Evolutionary conservation across 108 stramenopile species (phyloP), one percentile per base, ranked within the genome.

Genomic region (Skeletonema menzelii): DNA sequence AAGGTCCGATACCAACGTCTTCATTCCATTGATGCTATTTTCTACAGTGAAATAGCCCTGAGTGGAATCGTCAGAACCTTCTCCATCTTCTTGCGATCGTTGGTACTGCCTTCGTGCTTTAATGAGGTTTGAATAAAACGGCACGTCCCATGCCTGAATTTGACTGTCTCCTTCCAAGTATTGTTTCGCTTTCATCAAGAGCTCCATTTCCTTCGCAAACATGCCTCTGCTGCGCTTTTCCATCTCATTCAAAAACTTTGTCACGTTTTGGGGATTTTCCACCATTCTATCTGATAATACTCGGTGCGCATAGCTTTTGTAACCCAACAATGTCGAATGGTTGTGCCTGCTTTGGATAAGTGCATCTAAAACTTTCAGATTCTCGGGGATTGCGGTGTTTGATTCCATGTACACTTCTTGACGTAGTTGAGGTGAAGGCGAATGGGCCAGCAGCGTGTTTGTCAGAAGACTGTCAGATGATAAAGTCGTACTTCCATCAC

Each of bases 61-160:
- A 34, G 82, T 59, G 10, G 37, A 27, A 30, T 35, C 66, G 32
- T 24, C 56, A 46, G 31, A 65, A 79, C 82, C 86, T 44, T 79
- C 69, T n/a, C 86, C 85, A 19, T 63, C 63, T 34, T 75, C 67
- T 38, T 69, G 32, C 63, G 72, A 73, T 53, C 79, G 37, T 40
- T 28, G 35, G 53, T 59, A 34, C 56, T 77, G 76, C 27, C 76
- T 58, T 53, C 86, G 89, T 5, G 87, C 78, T 69, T 92, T 88
- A 31, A 94, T 14, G 6, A 87, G 32, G 19, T 71, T 75, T 27
- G 84, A 82, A 67, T 93, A 96, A 78, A 77, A 96, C 3, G 87
- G 80, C 0, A 96, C 63, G 75, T 98, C 97, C 97, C 97, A 98
- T 8, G 96, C 84, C 70, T 96, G 79, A 24, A 95, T 72, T 13